phyloP scores from a whole-genome alignment of 2,329 filamentous ascomycete species.

The Fusarium tupiense region DNA sequence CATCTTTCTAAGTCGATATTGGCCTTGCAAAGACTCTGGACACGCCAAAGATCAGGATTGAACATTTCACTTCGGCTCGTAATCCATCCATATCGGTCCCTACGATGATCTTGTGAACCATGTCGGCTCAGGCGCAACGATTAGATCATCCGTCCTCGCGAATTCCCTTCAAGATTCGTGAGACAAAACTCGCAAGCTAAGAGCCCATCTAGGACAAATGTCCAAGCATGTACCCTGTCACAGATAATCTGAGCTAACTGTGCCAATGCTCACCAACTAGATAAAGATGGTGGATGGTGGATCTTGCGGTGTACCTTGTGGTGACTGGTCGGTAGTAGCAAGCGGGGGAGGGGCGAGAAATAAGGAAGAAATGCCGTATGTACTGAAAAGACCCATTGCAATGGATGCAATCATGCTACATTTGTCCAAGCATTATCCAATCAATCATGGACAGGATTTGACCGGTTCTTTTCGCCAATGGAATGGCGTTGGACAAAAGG shows the following conservation, averaged over 20 bases:
- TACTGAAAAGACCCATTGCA: conserved; percentile 4
- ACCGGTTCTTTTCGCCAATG: conserved; percentile 11
- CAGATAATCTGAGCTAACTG: conserved; percentile 14
- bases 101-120: not conserved
- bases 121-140: not conserved
- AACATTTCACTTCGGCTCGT: not conserved
- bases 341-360: conserved; percentile 38
- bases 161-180: not conserved
- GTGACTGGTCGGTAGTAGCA: conserved; percentile 25
- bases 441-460: not conserved
- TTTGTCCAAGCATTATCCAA: conserved; percentile 20
- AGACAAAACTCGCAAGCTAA: conserved; percentile 1
- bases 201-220: not conserved
- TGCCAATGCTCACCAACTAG: conserved; percentile 10
- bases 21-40: not conserved
- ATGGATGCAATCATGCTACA: conserved; percentile 29
- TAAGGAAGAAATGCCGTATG: conserved; percentile 12
- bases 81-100: not conserved
- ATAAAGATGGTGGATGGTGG: conserved; percentile 32
- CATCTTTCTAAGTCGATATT: not conserved
- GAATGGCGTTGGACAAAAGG: not conserved
- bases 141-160: not conserved
- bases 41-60: not conserved
- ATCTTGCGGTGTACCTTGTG: conserved; percentile 24
- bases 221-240: conserved; percentile 25